Percentiles rank a stretch among this genome's conserved stretches.
Conservation (phyloP, 257 asterid species). For the Solanum ossicruentum region DNA sequence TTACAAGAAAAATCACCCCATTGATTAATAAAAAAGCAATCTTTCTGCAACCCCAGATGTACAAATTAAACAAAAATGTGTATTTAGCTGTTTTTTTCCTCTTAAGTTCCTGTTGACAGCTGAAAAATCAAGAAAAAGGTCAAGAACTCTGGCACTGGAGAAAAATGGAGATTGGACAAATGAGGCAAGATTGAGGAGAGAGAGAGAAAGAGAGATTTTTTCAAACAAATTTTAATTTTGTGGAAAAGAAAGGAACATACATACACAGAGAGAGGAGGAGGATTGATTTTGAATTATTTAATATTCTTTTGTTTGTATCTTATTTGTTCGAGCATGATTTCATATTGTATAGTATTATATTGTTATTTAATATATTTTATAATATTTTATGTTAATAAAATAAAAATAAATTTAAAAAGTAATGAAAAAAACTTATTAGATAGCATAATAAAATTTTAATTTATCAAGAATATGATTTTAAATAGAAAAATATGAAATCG, state of each 20-base stretch:
- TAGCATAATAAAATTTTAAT: accelerated
- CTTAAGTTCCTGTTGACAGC: background rate
- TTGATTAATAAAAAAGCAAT: conserved; percentile 18
- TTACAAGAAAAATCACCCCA: conserved; percentile 10
- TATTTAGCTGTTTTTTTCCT: background rate
- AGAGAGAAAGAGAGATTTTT: conserved; percentile 23
- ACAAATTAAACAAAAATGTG: background rate
- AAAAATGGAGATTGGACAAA: background rate
- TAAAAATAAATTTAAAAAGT: background rate
- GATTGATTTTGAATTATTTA: background rate
- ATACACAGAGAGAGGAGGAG: background rate
- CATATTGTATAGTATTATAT: background rate
- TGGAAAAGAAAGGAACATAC: background rate
- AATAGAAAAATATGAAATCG: background rate
- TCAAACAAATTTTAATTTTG: background rate
- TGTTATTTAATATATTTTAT: background rate
- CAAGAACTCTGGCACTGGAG: background rate
- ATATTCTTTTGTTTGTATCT: background rate
- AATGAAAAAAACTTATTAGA: background rate
- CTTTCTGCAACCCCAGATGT: conserved; percentile 8
- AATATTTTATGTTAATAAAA: background rate
- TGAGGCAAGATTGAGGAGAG: conserved; percentile 41
- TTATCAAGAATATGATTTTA: background rate
- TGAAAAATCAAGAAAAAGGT: background rate
- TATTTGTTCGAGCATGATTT: background rate